Evolutionary conservation across 306 rosid genomes (phyloP).

Genomic region (Fragaria iinumae): DNA sequence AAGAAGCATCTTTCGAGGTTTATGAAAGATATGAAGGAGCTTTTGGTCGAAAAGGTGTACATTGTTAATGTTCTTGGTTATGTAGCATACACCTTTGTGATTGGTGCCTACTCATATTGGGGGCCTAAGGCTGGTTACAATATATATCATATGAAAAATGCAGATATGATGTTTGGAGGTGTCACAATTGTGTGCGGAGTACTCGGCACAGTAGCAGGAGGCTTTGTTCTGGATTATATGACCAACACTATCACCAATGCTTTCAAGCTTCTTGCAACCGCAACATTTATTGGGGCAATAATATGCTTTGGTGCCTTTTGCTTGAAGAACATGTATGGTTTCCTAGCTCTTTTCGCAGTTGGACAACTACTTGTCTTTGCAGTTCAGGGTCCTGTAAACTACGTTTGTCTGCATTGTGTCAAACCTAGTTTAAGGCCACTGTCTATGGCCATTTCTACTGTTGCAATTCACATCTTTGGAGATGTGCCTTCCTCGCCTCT

Average conservation of each 20-base stretch:
- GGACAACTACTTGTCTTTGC: constrained; percentile 79
- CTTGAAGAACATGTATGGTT: constrained; percentile 66
- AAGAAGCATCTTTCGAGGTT: constrained; percentile 40
- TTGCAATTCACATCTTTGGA: constrained; percentile 76
- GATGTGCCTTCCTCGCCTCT: constrained; percentile 95
- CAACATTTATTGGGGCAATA: constrained; percentile 63
- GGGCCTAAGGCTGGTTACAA: constrained; percentile 81
- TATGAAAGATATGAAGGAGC: constrained; percentile 61
- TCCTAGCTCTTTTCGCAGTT: constrained; percentile 59
- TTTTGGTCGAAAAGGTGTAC: constrained; percentile 61
- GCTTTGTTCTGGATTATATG: constrained; percentile 60
- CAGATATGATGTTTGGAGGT: constrained; percentile 88
- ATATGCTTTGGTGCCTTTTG: constrained; percentile 68
- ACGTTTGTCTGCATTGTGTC: constrained; percentile 61
- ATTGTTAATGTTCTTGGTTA: constrained; percentile 65
- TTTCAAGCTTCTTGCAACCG: constrained; percentile 74
- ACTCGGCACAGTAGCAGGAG: constrained; percentile 73
- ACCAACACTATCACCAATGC: constrained; percentile 66
- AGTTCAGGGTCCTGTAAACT: constrained; percentile 84
- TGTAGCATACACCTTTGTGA: constrained; percentile 68
- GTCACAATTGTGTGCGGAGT: constrained; percentile 69
- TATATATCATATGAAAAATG: constrained; percentile 79
- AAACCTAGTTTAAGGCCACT: constrained; percentile 80
- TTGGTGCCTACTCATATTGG: constrained; percentile 91
- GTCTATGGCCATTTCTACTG: constrained; percentile 78